These are phyloP conservation scores for Gaertneriomyces semiglobifer DNA, from an alignment of 192 early-diverging fungal species.

Conservation along the genomic window DNA sequence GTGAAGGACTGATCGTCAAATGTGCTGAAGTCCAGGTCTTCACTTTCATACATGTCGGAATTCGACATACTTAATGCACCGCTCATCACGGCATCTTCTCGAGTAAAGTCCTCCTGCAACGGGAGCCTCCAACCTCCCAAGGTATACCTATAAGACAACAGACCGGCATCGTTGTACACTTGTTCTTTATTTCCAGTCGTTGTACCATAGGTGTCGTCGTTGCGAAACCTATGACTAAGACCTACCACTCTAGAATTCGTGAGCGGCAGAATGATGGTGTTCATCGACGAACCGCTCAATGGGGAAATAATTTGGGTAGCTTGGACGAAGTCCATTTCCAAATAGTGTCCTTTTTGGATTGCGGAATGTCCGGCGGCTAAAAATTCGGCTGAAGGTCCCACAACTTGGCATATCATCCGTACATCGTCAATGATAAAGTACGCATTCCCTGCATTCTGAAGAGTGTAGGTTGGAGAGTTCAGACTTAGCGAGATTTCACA, in stretches of 20 bases:
- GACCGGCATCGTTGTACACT: too few relatives aligned
- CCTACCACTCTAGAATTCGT: neutral
- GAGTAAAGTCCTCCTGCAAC: neutral
- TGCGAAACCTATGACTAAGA: neutral
- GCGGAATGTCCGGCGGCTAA: neutral
- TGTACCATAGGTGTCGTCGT: neutral
- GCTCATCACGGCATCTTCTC: neutral
- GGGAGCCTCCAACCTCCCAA: neutral
- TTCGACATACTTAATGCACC: constrained; percentile 1
- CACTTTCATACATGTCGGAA: neutral
- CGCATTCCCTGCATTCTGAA: neutral
- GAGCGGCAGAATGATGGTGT: constrained; percentile 4
- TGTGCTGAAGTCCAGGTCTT: constrained; percentile 5
- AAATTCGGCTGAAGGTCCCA: neutral
- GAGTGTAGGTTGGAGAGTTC: neutral
- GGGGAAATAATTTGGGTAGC: neutral
- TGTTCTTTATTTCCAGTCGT: constrained; percentile 9
- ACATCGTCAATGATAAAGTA: neutral
- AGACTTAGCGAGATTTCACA: neutral
- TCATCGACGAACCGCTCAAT: neutral
- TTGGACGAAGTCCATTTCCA: constrained; percentile 1
- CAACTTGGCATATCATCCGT: neutral
- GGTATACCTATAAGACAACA: neutral
- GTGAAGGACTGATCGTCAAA: neutral
- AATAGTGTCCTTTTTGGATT: neutral